A percentile compares a stretch with the other conserved stretches of the same genome.
Conservation (phyloP, 1,284 basidiomycete species). For the Ceratobasidium sp. region DNA sequence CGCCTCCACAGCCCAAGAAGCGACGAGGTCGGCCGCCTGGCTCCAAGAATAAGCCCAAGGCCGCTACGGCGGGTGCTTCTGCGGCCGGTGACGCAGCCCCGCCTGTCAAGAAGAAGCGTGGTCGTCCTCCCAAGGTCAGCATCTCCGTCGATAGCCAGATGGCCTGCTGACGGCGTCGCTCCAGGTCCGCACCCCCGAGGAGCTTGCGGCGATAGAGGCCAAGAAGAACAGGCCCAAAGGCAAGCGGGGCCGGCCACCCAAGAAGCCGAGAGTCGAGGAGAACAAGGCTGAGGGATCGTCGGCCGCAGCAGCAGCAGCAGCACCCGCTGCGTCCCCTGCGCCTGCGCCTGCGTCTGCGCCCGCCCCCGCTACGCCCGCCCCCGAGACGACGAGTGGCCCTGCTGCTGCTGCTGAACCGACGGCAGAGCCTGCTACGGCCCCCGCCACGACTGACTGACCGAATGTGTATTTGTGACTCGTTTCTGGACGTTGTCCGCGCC, state of each 20-base stretch:
- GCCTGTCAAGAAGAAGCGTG: slow-evolving; percentile 49
- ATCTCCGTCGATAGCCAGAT: background rate
- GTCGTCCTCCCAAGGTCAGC: slow-evolving; percentile 48
- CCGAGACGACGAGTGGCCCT: slow-evolving; percentile 2
- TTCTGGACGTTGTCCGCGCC: slow-evolving; percentile 22
- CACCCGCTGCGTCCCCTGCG: background rate
- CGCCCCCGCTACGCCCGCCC: background rate
- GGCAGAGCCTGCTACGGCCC: slow-evolving; percentile 11
- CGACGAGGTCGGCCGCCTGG: slow-evolving; percentile 47
- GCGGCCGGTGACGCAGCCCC: slow-evolving; percentile 56
- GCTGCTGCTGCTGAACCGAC: slow-evolving; percentile 6
- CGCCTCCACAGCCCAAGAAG: slow-evolving; percentile 44
- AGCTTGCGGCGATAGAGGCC: slow-evolving; percentile 44
- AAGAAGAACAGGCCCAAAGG: slow-evolving; percentile 45
- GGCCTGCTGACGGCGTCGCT: slow-evolving; percentile 1
- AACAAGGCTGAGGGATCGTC: slow-evolving; percentile 22
- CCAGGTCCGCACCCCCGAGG: slow-evolving; percentile 47
- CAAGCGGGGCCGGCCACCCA: slow-evolving; percentile 44
- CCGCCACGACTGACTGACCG: slow-evolving; percentile 39
- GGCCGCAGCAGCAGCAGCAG: slow-evolving; percentile 2
- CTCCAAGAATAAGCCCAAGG: slow-evolving; percentile 50
- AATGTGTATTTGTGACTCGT: slow-evolving; percentile 27
- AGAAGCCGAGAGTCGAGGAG: slow-evolving; percentile 29
- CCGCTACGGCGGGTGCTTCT: slow-evolving; percentile 64
- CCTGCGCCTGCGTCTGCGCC: background rate